Evolutionary conservation across 208 protist species (phyloP), one percentile per base, ranked within the genome.

Genomic region (Polymyxa betae): DNA sequence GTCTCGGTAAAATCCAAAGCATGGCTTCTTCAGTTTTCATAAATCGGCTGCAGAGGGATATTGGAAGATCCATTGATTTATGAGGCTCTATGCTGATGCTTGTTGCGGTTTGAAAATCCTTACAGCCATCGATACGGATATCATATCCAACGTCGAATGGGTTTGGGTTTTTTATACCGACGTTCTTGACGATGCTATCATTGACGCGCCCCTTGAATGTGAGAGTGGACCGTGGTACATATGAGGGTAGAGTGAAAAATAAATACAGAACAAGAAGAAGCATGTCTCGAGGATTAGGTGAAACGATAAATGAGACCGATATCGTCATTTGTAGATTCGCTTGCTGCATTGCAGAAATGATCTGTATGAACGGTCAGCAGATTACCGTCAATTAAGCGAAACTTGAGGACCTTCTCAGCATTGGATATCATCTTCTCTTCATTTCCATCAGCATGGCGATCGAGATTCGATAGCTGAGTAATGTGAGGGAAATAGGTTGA

Each of bases 251-350:
- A 20, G n/a, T 35, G 5, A 35, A 40, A 43, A 82, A 82, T 5
- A 82, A n/a, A 43, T 82, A 82, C 72, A 82, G n/a, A n/a, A 82
- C 72, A 5, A 82, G 35, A 20, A 82, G 72, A 5, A 82, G 72
- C 72, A 82, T 82, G n/a, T 82, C 72, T 82, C 72, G 5, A 43
- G 72, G 72, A 35, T 82, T 82, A 12, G 72, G 72, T 43, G 72
- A 82, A 20, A 82, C 35, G n/a, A 82, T 82, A 35, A 43, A 35
- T n/a, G 72, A 43, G 5, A n/a, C 35, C 5, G 72, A 45, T 20
- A 82, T 12, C 72, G 5, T 5, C 10, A 40, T 38, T 20, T 82
- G 16, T 20, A 82, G 72, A 43, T 35, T 35, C 5, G 72, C n/a
- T 43, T 82, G 16, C n/a, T 82, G 16, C 72, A 82, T 82, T 5